phyloP scores from a whole-genome alignment of 345 rosid species.

The Aquilaria malaccensis region DNA sequence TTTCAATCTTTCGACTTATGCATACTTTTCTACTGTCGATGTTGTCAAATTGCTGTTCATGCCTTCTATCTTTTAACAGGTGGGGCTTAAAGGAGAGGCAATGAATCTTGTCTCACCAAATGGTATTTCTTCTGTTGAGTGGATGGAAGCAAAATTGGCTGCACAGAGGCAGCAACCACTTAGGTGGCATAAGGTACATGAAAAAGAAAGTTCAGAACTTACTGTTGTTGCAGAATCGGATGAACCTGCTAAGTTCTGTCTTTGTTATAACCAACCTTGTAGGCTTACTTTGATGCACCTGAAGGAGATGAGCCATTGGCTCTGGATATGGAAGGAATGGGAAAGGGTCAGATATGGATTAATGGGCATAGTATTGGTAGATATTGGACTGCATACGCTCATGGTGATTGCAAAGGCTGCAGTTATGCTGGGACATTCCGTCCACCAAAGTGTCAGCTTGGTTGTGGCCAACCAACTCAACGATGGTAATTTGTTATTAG shows the following conservation, averaged over 20 bases:
- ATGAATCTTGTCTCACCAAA: conserved; percentile 67
- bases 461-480: conserved; percentile 91
- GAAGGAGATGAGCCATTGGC: conserved; percentile 84
- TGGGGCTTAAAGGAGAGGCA: conserved; percentile 86
- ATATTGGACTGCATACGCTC: conserved; percentile 81
- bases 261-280: not conserved
- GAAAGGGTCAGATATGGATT: conserved; percentile 90
- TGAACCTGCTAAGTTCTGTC: no score
- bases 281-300: conserved; percentile 79
- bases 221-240: not conserved
- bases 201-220: not conserved
- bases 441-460: conserved; percentile 69
- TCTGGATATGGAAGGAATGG: conserved; percentile 90
- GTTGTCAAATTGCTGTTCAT: not conserved
- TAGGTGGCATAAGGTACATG: conserved; percentile 81
- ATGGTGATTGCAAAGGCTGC: conserved; percentile 65
- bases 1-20: not conserved
- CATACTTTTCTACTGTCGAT: not conserved
- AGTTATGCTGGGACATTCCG: conserved; percentile 62
- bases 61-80: conserved; percentile 33
- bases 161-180: conserved; percentile 62
- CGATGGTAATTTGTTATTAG: conserved; percentile 30
- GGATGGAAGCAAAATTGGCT: conserved; percentile 53
- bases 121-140: conserved; percentile 47
- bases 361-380: conserved; percentile 90